A percentile compares a stretch with the other conserved stretches of the same genome.
These are phyloP conservation scores for Cryptococcus deneoformans DNA, from an alignment of 1,284 basidiomycete species.

Conservation along the genomic window DNA sequence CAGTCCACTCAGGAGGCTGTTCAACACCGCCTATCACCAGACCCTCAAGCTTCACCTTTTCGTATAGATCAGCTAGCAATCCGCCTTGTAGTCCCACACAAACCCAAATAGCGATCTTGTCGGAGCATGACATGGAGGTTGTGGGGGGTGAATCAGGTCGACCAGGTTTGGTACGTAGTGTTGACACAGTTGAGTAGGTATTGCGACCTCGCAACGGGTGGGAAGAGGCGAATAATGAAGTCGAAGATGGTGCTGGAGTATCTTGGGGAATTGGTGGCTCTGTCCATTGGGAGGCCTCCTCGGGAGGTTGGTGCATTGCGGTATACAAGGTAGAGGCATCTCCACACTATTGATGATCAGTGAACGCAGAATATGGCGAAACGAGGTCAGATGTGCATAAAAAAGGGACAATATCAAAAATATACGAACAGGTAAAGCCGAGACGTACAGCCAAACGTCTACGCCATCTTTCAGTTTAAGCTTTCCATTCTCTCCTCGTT, in stretches of 20 bases:
- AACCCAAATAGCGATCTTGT: slow-evolving; percentile 83
- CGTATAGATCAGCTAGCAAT: slow-evolving; percentile 59
- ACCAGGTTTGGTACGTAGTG: slow-evolving; percentile 82
- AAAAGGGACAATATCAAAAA: background rate
- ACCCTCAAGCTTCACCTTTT: slow-evolving; percentile 62
- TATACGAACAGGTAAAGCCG: slow-evolving; percentile 78
- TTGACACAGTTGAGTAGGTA: slow-evolving; percentile 65
- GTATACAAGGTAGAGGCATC: slow-evolving; percentile 82
- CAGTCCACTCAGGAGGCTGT: slow-evolving; percentile 35
- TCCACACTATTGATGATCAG: slow-evolving; percentile 60
- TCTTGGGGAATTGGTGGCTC: slow-evolving; percentile 16
- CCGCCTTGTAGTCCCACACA: slow-evolving; percentile 82
- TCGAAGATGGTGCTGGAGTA: background rate
- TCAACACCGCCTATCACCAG: slow-evolving; percentile 71
- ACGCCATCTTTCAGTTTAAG: slow-evolving; percentile 58
- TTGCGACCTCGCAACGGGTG: slow-evolving; percentile 67
- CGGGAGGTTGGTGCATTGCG: slow-evolving; percentile 64
- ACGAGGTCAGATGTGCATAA: background rate
- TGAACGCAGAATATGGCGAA: background rate
- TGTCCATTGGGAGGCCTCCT: slow-evolving; percentile 55
- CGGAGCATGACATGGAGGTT: slow-evolving; percentile 80
- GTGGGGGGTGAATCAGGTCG: slow-evolving; percentile 79
- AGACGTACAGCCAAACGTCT: slow-evolving; percentile 71
- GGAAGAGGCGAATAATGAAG: background rate
- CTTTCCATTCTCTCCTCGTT: slow-evolving; percentile 37